These are phyloP conservation scores for Myxozyma nipponensis DNA, from an alignment of 805 yeast species.

Conservation along the genomic window DNA sequence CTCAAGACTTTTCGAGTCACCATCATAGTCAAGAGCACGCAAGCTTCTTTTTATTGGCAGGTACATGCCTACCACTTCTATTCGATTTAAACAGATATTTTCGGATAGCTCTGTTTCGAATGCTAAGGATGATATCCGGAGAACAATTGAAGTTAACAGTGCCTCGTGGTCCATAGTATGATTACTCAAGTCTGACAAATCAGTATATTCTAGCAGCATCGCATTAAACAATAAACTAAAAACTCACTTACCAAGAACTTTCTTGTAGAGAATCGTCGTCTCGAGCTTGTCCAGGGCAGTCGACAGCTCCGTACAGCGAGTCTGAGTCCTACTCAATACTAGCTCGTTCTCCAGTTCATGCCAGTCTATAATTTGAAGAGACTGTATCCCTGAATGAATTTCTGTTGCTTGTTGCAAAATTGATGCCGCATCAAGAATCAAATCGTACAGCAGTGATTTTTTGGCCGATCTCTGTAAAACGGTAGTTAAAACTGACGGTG, in stretches of 20 bases:
- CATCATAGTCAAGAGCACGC: slow-evolving; percentile 1
- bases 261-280: background rate
- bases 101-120: slow-evolving; percentile 4
- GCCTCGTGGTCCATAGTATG: slow-evolving; percentile 6
- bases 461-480: too few species aligned
- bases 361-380: slow-evolving; percentile 1
- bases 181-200: background rate
- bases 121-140: slow-evolving; percentile 11
- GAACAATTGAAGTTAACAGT: slow-evolving; percentile 6
- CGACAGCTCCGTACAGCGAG: background rate
- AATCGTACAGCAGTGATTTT: background rate
- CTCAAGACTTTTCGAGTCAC: background rate
- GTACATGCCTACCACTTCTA: slow-evolving; percentile 7
- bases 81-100: slow-evolving; percentile 3
- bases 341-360: slow-evolving; percentile 1
- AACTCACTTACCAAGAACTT: background rate
- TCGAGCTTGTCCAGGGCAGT: background rate
- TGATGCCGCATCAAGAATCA: background rate
- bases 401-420: background rate
- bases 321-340: background rate
- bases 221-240: background rate
- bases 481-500: too few species aligned
- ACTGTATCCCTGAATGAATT: background rate
- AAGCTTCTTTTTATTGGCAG: background rate
- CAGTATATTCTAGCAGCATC: background rate